phyloP scores from a whole-genome alignment of 441 rosid genomes.

The Manihot esculenta region DNA sequence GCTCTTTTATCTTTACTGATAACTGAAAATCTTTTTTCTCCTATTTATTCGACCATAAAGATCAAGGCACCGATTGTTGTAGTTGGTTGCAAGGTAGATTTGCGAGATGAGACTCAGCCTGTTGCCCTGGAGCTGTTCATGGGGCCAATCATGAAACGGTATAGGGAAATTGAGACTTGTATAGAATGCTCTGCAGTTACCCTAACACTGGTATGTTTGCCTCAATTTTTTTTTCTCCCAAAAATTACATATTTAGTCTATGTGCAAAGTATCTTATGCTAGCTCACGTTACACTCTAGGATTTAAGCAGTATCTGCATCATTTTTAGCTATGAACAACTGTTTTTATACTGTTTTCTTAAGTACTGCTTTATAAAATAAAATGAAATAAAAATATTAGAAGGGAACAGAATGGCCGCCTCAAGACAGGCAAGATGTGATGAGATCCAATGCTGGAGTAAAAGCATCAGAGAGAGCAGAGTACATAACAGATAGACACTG shows the following conservation, averaged over 20 bases:
- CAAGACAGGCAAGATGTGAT: too few species aligned
- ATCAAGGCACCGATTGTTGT: slow-evolving; percentile 73
- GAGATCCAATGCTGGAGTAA: not conserved
- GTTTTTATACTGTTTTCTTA: not conserved
- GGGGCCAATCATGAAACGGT: slow-evolving; percentile 71
- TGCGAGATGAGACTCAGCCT: slow-evolving; percentile 60
- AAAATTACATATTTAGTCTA: too few species aligned
- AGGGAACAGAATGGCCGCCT: not conserved
- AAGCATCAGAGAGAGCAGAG: not conserved
- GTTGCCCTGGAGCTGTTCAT: slow-evolving; percentile 54
- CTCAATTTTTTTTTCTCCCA: not conserved
- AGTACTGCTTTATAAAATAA: too few species aligned
- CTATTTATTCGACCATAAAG: slow-evolving; percentile 29
- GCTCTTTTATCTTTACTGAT: not conserved
- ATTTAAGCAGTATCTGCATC: too few species aligned
- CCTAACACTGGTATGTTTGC: slow-evolving; percentile 63
- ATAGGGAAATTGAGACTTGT: slow-evolving; percentile 75
- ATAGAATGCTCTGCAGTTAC: slow-evolving; percentile 68
- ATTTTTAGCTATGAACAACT: too few species aligned
- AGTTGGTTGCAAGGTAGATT: slow-evolving; percentile 74
- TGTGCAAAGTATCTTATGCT: too few species aligned
- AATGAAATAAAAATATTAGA: too few species aligned
- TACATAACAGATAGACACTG: not conserved
- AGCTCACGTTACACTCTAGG: too few species aligned
- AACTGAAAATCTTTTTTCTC: not conserved